A percentile compares a stretch with the other conserved stretches of the same genome.
phyloP scores from a whole-genome alignment of 352 stramenopile genomes.

The Pythium scleroteichum region DNA sequence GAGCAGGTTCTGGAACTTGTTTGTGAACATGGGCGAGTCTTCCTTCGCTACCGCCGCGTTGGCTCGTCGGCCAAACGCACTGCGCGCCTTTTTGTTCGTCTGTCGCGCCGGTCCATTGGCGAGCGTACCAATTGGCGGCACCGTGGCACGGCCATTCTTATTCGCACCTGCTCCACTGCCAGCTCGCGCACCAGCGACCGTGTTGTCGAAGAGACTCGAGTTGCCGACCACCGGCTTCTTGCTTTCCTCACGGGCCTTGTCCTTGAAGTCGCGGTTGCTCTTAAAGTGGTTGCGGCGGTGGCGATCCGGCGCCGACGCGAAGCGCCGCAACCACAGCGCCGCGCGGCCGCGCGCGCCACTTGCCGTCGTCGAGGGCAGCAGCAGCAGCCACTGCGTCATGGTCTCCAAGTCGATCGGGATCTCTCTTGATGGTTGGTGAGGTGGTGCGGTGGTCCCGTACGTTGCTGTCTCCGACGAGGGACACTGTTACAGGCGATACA shows the following conservation, averaged over 20 bases:
- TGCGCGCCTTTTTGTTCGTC: conserved; percentile 35
- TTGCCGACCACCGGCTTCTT: conserved; percentile 22
- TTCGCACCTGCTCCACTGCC: too few relatives aligned
- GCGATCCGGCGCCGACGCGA: conserved; percentile 41
- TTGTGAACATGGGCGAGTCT: conserved; percentile 58
- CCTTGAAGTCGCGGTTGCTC: conserved; percentile 45
- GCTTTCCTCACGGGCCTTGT: conserved; percentile 20
- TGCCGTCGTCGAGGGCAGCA: conserved; percentile 1
- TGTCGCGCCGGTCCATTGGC: too few relatives aligned
- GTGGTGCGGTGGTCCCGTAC: conserved; percentile 8
- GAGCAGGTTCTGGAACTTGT: conserved; percentile 85
- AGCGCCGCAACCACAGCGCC: conserved; percentile 26
- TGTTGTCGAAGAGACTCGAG: conserved; percentile 35
- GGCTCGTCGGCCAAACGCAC: conserved; percentile 11
- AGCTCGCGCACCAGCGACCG: background rate
- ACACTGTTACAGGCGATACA: background rate
- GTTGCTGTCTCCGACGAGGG: background rate
- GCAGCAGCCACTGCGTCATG: conserved; percentile 35
- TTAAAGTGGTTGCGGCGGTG: conserved; percentile 58
- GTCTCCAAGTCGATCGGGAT: too few relatives aligned
- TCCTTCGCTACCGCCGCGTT: conserved; percentile 18
- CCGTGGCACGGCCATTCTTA: too few relatives aligned
- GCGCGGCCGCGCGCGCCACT: background rate
- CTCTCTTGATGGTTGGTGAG: conserved; percentile 22
- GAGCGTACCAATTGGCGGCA: too few relatives aligned